Evolutionary conservation across 1,284 basidiomycete species (phyloP), one percentile per base, ranked within the genome.

Genomic region (Mycosarcoma mackinlayi): DNA sequence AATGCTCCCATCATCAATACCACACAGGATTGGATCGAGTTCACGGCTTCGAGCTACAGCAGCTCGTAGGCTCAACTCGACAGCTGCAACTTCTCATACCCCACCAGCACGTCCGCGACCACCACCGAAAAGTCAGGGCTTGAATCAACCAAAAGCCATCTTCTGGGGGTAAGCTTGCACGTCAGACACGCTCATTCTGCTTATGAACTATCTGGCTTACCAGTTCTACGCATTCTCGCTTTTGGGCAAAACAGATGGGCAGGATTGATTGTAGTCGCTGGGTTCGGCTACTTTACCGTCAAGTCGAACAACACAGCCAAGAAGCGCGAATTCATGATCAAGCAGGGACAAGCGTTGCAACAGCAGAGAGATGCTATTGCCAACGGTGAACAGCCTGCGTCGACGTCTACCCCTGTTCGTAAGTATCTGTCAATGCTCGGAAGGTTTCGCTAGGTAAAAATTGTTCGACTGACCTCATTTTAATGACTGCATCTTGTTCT

Each of bases 311-410:
- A 73, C 52, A 65, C 70, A 10, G 60, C 58, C 45, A 73, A 73
- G 58, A 72, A 72, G 59, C 54, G 50, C 18, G 54, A 67, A 2
- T 67, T 66, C n/a, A 72, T 72, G 69, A 63, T 72, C 52, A 55
- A 44, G 40, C 69, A 67, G 28, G 69, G 63, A 5, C 69, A 63
- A 30, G 46, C 55, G 25, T 45, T 56, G 31, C 62, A 58, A 24
- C 46, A 46, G 14, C 16, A 42, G 24, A 41, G 31, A 3, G 31
- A 28, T 2, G 51, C 33, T 31, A 25, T 28, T 11, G 42, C 14
- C 7, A 40, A 62, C 3, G 46, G 33, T 2, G 60, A 34, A n/a
- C 28, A 48, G 13, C 18, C 37, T 5, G 50, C 45, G 1, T 21
- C 44, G 3, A 38, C 44, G 3, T 37, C 60, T 3, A 38, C 37